Percentiles rank a stretch among this genome's conserved stretches.
These are phyloP conservation scores for Colletotrichum incanum DNA, from an alignment of 2,329 filamentous ascomycete genomes.

Conservation along the genomic window DNA sequence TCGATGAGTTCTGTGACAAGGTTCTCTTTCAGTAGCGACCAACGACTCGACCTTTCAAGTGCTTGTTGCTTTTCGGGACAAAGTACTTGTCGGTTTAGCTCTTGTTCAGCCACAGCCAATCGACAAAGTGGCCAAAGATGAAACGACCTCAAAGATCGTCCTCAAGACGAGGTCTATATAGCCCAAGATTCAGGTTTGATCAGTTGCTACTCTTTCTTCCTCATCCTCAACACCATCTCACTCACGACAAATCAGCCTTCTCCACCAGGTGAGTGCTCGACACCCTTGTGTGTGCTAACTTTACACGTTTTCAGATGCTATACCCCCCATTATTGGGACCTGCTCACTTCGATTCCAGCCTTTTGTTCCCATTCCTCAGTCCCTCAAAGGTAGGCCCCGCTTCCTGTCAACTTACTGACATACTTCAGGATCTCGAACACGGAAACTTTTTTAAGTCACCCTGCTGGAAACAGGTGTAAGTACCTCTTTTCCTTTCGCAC, in stretches of 20 bases:
- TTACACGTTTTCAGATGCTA: not conserved
- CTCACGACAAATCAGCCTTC: too few species aligned
- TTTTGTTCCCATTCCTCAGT: too few species aligned
- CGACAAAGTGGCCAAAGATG: not conserved
- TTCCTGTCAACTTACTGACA: not conserved
- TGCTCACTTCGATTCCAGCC: too few species aligned
- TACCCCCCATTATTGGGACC: too few species aligned
- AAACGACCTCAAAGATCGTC: not conserved
- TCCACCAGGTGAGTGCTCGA: not conserved
- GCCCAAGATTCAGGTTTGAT: accelerated
- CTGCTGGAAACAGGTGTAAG: not conserved
- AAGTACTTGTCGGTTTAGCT: not conserved
- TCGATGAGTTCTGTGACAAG: not conserved
- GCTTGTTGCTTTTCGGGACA: not conserved
- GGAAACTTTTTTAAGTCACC: not conserved
- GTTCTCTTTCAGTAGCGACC: not conserved
- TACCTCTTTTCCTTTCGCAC: too few species aligned
- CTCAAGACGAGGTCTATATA: conserved; percentile 4
- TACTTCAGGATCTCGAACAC: not conserved
- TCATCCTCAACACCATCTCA: not conserved
- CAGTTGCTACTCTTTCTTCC: too few species aligned
- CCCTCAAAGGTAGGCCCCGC: not conserved
- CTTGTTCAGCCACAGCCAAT: not conserved
- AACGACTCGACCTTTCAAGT: not conserved
- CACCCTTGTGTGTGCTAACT: not conserved